These are phyloP conservation scores for Camellia sinensis DNA, from an alignment of 148 eudicot genomes.

Conservation along the genomic window DNA sequence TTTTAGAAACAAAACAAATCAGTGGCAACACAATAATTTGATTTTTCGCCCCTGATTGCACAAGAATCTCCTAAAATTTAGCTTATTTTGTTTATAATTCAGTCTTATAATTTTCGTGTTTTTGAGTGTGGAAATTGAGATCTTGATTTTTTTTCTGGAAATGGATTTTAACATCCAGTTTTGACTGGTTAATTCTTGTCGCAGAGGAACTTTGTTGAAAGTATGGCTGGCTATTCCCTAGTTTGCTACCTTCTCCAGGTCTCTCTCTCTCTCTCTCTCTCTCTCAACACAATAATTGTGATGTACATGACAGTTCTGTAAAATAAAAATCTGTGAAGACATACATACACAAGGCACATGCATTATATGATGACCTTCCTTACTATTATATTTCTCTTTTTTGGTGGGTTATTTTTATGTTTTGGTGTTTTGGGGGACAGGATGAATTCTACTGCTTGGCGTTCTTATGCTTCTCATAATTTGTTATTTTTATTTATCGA, in stretches of 20 bases:
- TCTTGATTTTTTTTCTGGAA: not conserved
- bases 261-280: constrained; percentile 17
- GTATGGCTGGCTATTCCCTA: constrained; percentile 99
- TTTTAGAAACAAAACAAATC: not conserved
- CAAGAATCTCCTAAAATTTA: not conserved
- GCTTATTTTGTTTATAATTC: not conserved
- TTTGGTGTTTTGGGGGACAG: not conserved
- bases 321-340: not conserved
- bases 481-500: not conserved
- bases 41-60: not conserved
- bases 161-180: not conserved
- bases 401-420: not conserved
- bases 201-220: constrained; percentile 99
- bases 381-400: not conserved
- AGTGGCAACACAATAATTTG: not conserved
- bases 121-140: not conserved
- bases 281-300: not conserved
- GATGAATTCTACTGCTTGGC: not conserved
- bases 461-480: not conserved
- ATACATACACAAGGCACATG: not conserved
- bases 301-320: not conserved
- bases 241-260: constrained; percentile 99
- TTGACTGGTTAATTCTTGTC: constrained; percentile 26
- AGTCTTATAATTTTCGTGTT: not conserved
- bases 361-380: not conserved